phyloP scores from a whole-genome alignment of 1,284 basidiomycete genomes.

The Fomitopsis betulina region DNA sequence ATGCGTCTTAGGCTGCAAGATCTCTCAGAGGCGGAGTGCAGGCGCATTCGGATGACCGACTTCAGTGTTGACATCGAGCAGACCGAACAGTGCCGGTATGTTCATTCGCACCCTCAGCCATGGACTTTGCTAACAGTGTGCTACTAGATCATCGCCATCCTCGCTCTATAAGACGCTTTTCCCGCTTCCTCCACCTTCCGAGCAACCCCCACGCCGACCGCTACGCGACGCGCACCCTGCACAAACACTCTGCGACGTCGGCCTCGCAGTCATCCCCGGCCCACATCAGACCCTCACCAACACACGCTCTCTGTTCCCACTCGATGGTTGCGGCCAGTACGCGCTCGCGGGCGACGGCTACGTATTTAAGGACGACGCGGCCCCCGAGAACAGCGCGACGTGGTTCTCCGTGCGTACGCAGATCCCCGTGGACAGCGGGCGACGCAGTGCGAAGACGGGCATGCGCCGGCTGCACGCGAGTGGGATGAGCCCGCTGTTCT shows the following conservation, averaged over 20 bases:
- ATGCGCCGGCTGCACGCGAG: conserved; percentile 44
- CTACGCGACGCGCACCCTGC: conserved; percentile 51
- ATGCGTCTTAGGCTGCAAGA: conserved; percentile 57
- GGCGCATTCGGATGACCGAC: conserved; percentile 47
- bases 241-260: conserved; percentile 48
- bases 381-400: conserved; percentile 19
- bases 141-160: conserved; percentile 35
- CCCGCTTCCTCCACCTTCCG: conserved; percentile 47
- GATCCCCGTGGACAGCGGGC: conserved; percentile 41
- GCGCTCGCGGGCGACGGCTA: conserved; percentile 39
- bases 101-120: neutral
- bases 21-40: conserved; percentile 40
- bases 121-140: neutral
- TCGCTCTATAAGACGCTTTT: conserved; percentile 38
- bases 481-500: conserved; percentile 49
- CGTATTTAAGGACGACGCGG: conserved; percentile 37
- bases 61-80: conserved; percentile 57
- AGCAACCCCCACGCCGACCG: conserved; percentile 60
- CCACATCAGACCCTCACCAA: conserved; percentile 26
- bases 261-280: conserved; percentile 31
- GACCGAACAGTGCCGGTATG: conserved; percentile 58
- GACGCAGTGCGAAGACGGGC: conserved; percentile 32
- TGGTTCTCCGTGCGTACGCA: conserved; percentile 62
- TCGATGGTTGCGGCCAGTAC: conserved; percentile 38
- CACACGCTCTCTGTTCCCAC: conserved; percentile 51